These are phyloP conservation scores for Eragrostis curvula DNA, from an alignment of 176 grass and related monocot species.

Conservation along the genomic window DNA sequence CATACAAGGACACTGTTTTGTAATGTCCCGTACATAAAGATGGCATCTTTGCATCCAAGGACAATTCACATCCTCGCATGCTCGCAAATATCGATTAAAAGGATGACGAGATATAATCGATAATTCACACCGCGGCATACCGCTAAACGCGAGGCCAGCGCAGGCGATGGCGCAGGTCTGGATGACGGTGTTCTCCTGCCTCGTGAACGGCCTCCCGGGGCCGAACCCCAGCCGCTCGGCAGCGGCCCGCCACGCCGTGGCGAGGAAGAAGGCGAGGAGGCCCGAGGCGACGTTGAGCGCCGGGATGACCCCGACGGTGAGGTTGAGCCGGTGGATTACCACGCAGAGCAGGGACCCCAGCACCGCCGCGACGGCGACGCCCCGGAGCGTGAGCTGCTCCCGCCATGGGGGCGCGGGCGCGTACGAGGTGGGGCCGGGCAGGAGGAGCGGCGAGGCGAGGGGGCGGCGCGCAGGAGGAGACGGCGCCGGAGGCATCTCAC, in stretches of 20 bases:
- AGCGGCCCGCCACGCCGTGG: slow-evolving; percentile 40
- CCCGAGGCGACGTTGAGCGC: slow-evolving; percentile 55
- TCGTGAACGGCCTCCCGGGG: slow-evolving; percentile 64
- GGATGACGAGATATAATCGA: not conserved
- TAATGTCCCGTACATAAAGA: too few species aligned
- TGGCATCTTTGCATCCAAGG: too few species aligned
- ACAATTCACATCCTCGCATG: not conserved
- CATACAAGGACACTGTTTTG: too few species aligned
- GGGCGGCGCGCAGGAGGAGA: not conserved
- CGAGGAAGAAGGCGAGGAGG: slow-evolving; percentile 51
- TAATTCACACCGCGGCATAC: slow-evolving; percentile 35
- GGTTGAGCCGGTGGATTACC: slow-evolving; percentile 60
- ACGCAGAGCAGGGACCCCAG: slow-evolving; percentile 51
- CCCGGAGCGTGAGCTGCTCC: slow-evolving; percentile 51
- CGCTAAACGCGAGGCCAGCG: slow-evolving; percentile 87
- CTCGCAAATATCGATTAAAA: not conserved
- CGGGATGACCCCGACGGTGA: slow-evolving; percentile 58
- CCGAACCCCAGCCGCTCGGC: slow-evolving; percentile 34
- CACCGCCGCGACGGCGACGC: slow-evolving; percentile 45
- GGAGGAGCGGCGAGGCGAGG: slow-evolving; percentile 8
- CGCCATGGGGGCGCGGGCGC: slow-evolving; percentile 20
- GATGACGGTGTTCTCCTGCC: slow-evolving; percentile 95
- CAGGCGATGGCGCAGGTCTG: slow-evolving; percentile 94
- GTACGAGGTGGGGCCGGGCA: not conserved
- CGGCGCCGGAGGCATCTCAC: slow-evolving; percentile 14